Conservation (phyloP, 2,329 filamentous ascomycete species). For the Aureobasidium pullulans region DNA sequence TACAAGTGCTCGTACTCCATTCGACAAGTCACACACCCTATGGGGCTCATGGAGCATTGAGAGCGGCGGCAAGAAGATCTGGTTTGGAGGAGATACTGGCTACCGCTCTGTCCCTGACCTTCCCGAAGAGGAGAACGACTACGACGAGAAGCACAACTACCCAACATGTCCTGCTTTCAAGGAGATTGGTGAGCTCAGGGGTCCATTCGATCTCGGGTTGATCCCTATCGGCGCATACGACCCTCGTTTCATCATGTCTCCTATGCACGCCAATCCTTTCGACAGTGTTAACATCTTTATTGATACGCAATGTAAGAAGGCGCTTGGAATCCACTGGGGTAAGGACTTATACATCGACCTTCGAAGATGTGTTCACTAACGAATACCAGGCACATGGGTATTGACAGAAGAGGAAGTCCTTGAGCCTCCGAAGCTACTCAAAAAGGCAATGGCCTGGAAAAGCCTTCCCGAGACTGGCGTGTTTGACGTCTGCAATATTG, state of each 20-base stretch:
- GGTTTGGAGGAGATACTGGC: slow-evolving; percentile 79
- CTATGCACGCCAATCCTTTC: slow-evolving; percentile 78
- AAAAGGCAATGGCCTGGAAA: slow-evolving; percentile 61
- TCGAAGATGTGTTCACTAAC: neutral
- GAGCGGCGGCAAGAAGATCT: slow-evolving; percentile 69
- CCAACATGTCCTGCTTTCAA: slow-evolving; percentile 78
- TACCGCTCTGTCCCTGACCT: slow-evolving; percentile 70
- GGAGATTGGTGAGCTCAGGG: slow-evolving; percentile 70
- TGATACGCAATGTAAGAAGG: slow-evolving; percentile 69
- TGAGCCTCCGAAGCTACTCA: slow-evolving; percentile 69
- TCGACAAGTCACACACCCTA: slow-evolving; percentile 68
- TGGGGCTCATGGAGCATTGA: slow-evolving; percentile 83
- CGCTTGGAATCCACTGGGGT: slow-evolving; percentile 89
- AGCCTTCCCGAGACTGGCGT: slow-evolving; percentile 62
- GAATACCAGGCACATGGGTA: slow-evolving; percentile 52
- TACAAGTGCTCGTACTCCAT: slow-evolving; percentile 58
- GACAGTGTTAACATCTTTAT: slow-evolving; percentile 85
- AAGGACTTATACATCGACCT: neutral
- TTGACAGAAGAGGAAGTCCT: slow-evolving; percentile 77
- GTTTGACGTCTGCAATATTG: slow-evolving; percentile 79
- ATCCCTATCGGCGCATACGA: slow-evolving; percentile 91
- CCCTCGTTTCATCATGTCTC: slow-evolving; percentile 64
- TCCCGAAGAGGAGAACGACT: slow-evolving; percentile 60
- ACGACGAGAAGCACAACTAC: slow-evolving; percentile 56
- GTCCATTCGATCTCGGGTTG: slow-evolving; percentile 83